Base-by-base conservation (phyloP, 2,329 filamentous ascomycete genomes). In the Alternaria brassicae region DNA sequence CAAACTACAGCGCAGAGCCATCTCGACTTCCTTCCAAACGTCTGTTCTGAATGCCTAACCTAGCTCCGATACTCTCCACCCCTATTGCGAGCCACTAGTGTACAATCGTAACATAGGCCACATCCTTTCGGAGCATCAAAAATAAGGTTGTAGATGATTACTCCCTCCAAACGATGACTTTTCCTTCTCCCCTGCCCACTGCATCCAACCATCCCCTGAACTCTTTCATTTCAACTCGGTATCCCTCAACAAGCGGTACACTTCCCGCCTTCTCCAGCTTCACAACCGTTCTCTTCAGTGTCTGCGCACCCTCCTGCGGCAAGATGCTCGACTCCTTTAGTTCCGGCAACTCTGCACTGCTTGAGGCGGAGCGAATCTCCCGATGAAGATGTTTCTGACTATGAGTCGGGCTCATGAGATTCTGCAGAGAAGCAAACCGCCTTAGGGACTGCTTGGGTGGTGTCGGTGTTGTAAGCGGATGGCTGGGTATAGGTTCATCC, bases 131-230 rank as follows among this genome's bases (percentile, higher is more conserved):
- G 19, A 13, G 7, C 44, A 30, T 19, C 28, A 19, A 23, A 23
- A 23, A 19, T 34, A 23, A 34, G 21, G 8, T 25, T 4, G 4
- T 19, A 48, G 44, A 23, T 30, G 21, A 23, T 13, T 32, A 57
- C 47, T 66, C 58, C 49, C 41, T 61, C 66, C 66, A 87, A 75
- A 71, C 36, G 13, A 73, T 58, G 8, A 72, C 37, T 61, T 72
- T 70, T 4, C 67, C 72, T 36, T 45, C 6, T 1, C 72, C 72
- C 58, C n/a, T 58, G 1, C 62, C 70, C 36, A 72, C 66, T 15
- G 67, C 69, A 30, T 66, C 66, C 53, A 71, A 32, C 55, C 66
- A 70, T 2, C 23, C 48, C 42, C 42, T 54, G 47, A 68, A 73
- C 10, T 50, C 48, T 6, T 2, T 21, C 6, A 65, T 42, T 60